Evolutionary conservation across 2,329 filamentous ascomycete species (phyloP).

Genomic region (Hypoxylon sp.): DNA sequence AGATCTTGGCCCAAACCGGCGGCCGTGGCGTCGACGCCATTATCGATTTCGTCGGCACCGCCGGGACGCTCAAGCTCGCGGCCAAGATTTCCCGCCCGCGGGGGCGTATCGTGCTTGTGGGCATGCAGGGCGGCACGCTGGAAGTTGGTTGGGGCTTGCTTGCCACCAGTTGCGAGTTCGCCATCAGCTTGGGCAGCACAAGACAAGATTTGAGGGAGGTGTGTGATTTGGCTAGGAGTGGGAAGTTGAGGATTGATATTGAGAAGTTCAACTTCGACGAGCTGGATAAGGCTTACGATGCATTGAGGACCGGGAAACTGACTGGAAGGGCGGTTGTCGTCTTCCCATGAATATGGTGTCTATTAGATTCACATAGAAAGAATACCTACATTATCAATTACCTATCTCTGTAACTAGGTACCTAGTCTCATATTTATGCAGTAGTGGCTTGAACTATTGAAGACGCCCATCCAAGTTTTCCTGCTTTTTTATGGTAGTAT

Average conservation of each 20-base stretch:
- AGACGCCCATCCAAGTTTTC: not conserved
- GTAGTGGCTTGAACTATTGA: not conserved
- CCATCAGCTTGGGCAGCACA: conserved; percentile 43
- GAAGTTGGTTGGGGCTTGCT: conserved; percentile 42
- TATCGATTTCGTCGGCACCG: conserved; percentile 49
- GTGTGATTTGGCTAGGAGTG: conserved; percentile 36
- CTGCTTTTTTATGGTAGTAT: not conserved
- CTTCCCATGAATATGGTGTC: conserved; percentile 26
- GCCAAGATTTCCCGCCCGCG: conserved; percentile 39
- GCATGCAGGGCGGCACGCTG: conserved; percentile 41
- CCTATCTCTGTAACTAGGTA: no score
- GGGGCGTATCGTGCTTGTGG: conserved; percentile 42
- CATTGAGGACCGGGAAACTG: conserved; percentile 32
- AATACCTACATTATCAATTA: not conserved
- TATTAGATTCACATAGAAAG: not conserved
- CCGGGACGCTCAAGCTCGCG: conserved; percentile 34
- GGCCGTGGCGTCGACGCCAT: conserved; percentile 51
- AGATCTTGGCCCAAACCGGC: conserved; percentile 50
- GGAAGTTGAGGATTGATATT: conserved; percentile 40
- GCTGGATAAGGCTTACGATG: conserved; percentile 38
- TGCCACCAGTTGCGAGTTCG: conserved; percentile 44
- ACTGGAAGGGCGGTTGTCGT: conserved; percentile 40
- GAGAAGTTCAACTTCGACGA: conserved; percentile 39
- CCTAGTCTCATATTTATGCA: not conserved
- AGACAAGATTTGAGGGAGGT: conserved; percentile 43